These are phyloP conservation scores for Solanum hybrid DNA, from an alignment of 305 asterid genomes.

Conservation along the genomic window DNA sequence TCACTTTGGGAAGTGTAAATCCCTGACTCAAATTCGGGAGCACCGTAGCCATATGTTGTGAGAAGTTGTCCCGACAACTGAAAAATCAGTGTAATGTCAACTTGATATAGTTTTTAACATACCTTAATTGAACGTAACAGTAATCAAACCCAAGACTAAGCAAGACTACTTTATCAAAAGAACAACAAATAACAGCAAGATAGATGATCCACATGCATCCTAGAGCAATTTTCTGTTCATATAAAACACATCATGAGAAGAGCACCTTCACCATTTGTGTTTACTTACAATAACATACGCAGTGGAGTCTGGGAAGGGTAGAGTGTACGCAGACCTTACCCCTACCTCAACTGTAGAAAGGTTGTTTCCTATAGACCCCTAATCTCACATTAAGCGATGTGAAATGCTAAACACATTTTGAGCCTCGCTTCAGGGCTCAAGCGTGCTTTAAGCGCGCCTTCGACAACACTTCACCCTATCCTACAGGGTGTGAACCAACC, in stretches of 20 bases:
- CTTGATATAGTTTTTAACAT: background rate
- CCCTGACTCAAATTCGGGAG: conserved; percentile 94
- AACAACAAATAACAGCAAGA: background rate
- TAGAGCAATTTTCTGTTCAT: background rate
- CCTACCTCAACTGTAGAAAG: background rate
- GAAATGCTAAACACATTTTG: background rate
- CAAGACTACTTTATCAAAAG: background rate
- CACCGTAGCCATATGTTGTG: conserved; percentile 84
- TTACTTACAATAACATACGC: background rate
- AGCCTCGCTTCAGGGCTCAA: background rate
- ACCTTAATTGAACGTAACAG: background rate
- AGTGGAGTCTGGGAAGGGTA: background rate
- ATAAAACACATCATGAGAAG: background rate
- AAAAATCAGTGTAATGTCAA: background rate
- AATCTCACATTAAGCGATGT: background rate
- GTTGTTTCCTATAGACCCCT: background rate
- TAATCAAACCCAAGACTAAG: background rate
- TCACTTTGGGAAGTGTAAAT: conserved; percentile 81
- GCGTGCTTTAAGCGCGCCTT: background rate
- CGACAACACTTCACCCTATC: background rate
- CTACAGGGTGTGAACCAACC: background rate
- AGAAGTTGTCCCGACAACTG: conserved; percentile 98
- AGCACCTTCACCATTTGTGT: background rate
- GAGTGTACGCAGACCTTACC: background rate
- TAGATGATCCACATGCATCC: background rate